Percentiles rank a stretch among this genome's conserved stretches.
These are phyloP conservation scores for Syzygium malaccense DNA, from an alignment of 441 rosid genomes.

Conservation along the genomic window DNA sequence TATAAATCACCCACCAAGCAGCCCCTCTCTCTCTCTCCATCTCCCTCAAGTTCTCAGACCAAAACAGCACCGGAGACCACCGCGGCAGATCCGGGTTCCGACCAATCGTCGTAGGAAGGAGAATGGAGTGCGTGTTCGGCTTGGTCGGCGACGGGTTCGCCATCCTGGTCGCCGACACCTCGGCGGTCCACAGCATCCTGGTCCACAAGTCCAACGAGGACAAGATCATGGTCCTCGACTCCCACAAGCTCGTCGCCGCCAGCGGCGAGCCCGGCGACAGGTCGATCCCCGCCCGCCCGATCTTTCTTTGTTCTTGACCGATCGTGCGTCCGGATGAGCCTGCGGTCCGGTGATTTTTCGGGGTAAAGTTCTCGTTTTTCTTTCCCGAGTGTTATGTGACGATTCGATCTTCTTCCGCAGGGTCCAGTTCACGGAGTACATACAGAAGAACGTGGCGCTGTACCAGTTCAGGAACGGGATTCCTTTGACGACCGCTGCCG, in stretches of 20 bases:
- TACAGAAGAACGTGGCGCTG: conserved; percentile 90
- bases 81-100: conserved; percentile 10
- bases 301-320: background rate
- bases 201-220: conserved; percentile 94
- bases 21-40: background rate
- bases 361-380: background rate
- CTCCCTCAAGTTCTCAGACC: background rate
- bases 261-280: conserved; percentile 98
- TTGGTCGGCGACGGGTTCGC: conserved; percentile 82
- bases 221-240: conserved; percentile 93
- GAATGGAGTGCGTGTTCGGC: conserved; percentile 94
- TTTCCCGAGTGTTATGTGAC: background rate
- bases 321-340: background rate
- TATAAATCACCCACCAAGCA: background rate
- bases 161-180: conserved; percentile 73
- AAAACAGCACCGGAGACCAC: background rate
- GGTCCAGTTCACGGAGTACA: conserved; percentile 84
- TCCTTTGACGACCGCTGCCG: conserved; percentile 84
- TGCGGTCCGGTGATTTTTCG: background rate
- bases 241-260: conserved; percentile 94
- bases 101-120: background rate
- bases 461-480: conserved; percentile 90
- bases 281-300: conserved; percentile 14
- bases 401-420: conserved; percentile 15
- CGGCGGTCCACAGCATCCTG: conserved; percentile 94